phyloP scores from a whole-genome alignment of 2,329 filamentous ascomycete genomes.

The Hypomyces perniciosus region DNA sequence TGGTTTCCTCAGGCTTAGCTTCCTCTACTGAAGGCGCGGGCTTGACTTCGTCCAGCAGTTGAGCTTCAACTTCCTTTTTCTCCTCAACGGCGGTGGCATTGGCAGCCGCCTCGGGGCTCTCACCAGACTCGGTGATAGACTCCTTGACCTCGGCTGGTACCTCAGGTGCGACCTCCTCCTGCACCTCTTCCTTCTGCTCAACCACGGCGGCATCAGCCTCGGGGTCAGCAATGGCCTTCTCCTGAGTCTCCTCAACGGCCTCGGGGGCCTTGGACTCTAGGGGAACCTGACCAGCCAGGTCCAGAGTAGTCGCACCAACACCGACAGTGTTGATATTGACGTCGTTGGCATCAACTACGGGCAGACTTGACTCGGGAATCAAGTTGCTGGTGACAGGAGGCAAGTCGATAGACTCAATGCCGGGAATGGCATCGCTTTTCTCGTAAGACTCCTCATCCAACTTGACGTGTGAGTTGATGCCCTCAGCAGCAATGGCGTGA shows the following conservation, averaged over 20 bases:
- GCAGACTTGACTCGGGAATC: slow-evolving; percentile 79
- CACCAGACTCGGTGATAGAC: slow-evolving; percentile 51
- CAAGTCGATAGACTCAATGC: slow-evolving; percentile 38
- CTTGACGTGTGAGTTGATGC: slow-evolving; percentile 64
- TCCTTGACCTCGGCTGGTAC: slow-evolving; percentile 53
- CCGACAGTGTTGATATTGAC: slow-evolving; percentile 47
- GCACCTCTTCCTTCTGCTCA: slow-evolving; percentile 52
- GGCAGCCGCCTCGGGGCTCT: slow-evolving; percentile 64
- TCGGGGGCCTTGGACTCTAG: slow-evolving; percentile 45
- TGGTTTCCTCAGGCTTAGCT: slow-evolving; percentile 16
- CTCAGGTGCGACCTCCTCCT: slow-evolving; percentile 41
- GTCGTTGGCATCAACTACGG: slow-evolving; percentile 44
- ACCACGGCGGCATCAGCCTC: slow-evolving; percentile 67
- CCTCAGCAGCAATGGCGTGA: slow-evolving; percentile 59
- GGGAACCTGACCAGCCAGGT: slow-evolving; percentile 62
- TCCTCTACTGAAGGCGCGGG: slow-evolving; percentile 30
- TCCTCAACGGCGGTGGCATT: slow-evolving; percentile 64
- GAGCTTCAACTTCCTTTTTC: slow-evolving; percentile 67
- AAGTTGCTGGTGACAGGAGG: slow-evolving; percentile 55
- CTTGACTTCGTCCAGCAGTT: slow-evolving; percentile 63
- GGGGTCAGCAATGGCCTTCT: slow-evolving; percentile 56
- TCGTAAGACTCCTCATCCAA: slow-evolving; percentile 84
- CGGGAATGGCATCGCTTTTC: slow-evolving; percentile 61
- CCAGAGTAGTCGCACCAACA: slow-evolving; percentile 59
- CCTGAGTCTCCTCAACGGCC: slow-evolving; percentile 66